phyloP scores from a whole-genome alignment of 1,284 basidiomycete species.

The Fomitiporia mediterranea region DNA sequence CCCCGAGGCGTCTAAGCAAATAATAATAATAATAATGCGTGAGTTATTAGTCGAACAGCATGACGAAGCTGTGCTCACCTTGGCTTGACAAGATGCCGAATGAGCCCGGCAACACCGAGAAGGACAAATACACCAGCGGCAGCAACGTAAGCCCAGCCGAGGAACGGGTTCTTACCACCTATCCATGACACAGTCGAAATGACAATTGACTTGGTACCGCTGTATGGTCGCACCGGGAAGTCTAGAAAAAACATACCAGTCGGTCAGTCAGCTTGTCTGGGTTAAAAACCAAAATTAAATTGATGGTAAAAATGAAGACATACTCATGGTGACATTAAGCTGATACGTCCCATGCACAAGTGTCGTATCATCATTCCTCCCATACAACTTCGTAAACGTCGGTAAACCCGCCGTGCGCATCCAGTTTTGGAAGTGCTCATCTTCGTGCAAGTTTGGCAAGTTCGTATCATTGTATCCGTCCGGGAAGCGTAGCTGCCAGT shows the following conservation, averaged over 20 bases:
- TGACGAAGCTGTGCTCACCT: constrained; percentile 52
- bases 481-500: constrained; percentile 76
- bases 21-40: constrained; percentile 6
- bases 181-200: constrained; percentile 98
- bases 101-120: constrained; percentile 85
- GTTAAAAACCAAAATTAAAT: background rate
- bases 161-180: constrained; percentile 95
- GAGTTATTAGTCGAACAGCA: constrained; percentile 9
- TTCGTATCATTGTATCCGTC: constrained; percentile 66
- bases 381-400: constrained; percentile 94
- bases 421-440: constrained; percentile 99
- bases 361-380: constrained; percentile 77
- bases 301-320: constrained; percentile 29
- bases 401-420: constrained; percentile 98
- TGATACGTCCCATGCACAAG: constrained; percentile 77
- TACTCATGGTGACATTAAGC: constrained; percentile 80
- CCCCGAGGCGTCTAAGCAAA: constrained; percentile 60
- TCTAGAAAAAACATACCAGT: constrained; percentile 45
- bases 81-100: constrained; percentile 89
- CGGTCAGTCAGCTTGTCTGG: constrained; percentile 20
- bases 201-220: constrained; percentile 94
- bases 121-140: constrained; percentile 85
- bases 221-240: constrained; percentile 89
- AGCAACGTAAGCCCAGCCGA: constrained; percentile 95
- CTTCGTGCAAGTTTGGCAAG: constrained; percentile 66